Percentiles rank a stretch among this genome's conserved stretches.
Conservation (phyloP, 148 eudicot genomes). For the Rhododendron ferrugineum region DNA sequence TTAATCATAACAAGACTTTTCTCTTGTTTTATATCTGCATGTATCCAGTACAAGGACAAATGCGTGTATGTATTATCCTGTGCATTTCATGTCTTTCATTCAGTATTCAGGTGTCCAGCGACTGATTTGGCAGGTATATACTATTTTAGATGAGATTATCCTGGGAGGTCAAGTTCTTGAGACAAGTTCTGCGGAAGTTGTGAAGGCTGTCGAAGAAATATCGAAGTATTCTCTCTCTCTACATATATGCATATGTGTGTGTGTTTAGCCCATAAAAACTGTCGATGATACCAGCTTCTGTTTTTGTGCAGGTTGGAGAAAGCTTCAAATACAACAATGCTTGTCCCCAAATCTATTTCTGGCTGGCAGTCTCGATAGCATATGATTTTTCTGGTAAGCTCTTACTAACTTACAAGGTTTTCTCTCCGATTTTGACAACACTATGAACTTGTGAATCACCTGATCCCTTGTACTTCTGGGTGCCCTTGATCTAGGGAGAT, state of each 20-base stretch:
- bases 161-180: conserved; percentile 95
- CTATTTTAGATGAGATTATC: conserved; percentile 78
- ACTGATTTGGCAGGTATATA: conserved; percentile 54
- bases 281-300: background rate
- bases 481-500: background rate
- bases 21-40: background rate
- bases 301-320: conserved; percentile 38
- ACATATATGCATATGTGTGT: background rate
- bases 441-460: background rate
- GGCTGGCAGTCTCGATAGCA: conserved; percentile 43
- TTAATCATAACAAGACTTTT: background rate
- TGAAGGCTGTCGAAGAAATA: conserved; percentile 73
- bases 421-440: background rate
- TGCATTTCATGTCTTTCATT: background rate
- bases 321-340: conserved; percentile 23
- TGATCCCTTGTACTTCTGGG: background rate
- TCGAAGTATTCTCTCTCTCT: conserved; percentile 32
- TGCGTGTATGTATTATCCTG: background rate
- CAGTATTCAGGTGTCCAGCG: background rate
- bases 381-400: conserved; percentile 12
- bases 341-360: conserved; percentile 35
- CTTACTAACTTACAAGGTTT: background rate
- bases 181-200: conserved; percentile 72
- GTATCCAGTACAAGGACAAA: background rate
- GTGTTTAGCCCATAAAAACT: background rate